Evolutionary conservation across 106 monocot genomes (phyloP), one percentile per base, ranked within the genome.

Genomic region (Vanilla planifolia): DNA sequence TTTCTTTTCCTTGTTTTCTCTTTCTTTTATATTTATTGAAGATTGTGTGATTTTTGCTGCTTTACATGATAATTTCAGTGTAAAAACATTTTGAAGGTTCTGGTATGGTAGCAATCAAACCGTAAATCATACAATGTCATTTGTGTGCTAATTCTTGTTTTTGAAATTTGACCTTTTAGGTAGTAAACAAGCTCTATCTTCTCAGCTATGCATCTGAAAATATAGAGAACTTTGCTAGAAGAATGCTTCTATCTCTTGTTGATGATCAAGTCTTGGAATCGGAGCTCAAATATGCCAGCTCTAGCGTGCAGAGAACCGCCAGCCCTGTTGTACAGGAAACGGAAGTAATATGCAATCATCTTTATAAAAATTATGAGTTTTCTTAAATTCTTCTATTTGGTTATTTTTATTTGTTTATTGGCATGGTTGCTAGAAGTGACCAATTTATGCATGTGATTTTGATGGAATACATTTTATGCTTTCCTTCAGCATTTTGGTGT

Each of bases 201-300:
- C 82, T 98, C 15, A 67, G 40, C 33, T 98, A 80, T 78, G 87
- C 84, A 25, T 75, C 88, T 51, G 82, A 85, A 48, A 69, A 35
- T 41, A 82, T 98, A 30, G 98, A 98, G 71, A 74, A 79, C 25
- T 98, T 88, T 80, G 92, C 98, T 53, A 85, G 43, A 67, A 59
- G 51, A 46, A 88, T 71, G 66, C 62, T 98, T 1, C 60, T 88
- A 16, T 85, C 79, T 48, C 69, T 82, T 75, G 80, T 80, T 51
- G 74, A 85, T 70, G 75, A 84, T 33, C 72, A 63, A 64, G 64
- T 43, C 62, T 65, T 70, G 36, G 90, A 79, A 33, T 48, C 43
- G 15, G 80, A 84, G 8, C 16, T 56, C 17, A 56, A 62, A 32
- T 59, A 27, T 19, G n/a, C 39, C 28, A 43, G 15, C 21, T 66